These are phyloP conservation scores for Senecio squalidus DNA, from an alignment of 140 eudicot genomes.

Conservation along the genomic window DNA sequence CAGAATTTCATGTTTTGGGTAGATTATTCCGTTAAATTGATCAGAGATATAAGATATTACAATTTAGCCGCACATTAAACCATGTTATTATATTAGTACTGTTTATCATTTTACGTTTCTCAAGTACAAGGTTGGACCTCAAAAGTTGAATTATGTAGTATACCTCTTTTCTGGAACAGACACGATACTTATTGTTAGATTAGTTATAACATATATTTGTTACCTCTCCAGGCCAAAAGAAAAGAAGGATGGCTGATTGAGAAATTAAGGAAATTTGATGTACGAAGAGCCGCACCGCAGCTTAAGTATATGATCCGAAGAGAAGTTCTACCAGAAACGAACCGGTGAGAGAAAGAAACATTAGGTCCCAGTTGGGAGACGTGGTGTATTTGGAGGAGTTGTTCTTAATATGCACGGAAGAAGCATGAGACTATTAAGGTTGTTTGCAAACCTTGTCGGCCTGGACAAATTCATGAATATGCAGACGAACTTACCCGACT, in stretches of 20 bases:
- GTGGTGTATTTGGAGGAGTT: slow-evolving; percentile 97
- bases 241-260: slow-evolving; percentile 95
- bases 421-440: slow-evolving; percentile 94
- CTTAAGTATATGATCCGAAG: slow-evolving; percentile 90
- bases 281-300: slow-evolving; percentile 61
- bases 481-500: slow-evolving; percentile 90
- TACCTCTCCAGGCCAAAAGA: slow-evolving; percentile 65
- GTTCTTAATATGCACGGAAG: slow-evolving; percentile 99
- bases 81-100: too few species aligned
- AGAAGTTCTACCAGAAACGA: slow-evolving; percentile 78
- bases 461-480: slow-evolving; percentile 82
- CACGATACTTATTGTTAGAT: not conserved
- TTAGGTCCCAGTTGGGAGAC: slow-evolving; percentile 96
- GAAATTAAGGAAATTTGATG: slow-evolving; percentile 73
- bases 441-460: slow-evolving; percentile 84
- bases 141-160: not conserved
- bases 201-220: not conserved
- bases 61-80: too few species aligned
- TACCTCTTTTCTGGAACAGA: not conserved
- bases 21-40: too few species aligned
- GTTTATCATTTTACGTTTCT: not conserved
- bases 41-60: too few species aligned
- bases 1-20: too few species aligned
- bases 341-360: slow-evolving; percentile 96
- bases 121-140: not conserved